Evolutionary conservation across 352 stramenopile genomes (phyloP).

Genomic region (Pythium oligandrum): DNA sequence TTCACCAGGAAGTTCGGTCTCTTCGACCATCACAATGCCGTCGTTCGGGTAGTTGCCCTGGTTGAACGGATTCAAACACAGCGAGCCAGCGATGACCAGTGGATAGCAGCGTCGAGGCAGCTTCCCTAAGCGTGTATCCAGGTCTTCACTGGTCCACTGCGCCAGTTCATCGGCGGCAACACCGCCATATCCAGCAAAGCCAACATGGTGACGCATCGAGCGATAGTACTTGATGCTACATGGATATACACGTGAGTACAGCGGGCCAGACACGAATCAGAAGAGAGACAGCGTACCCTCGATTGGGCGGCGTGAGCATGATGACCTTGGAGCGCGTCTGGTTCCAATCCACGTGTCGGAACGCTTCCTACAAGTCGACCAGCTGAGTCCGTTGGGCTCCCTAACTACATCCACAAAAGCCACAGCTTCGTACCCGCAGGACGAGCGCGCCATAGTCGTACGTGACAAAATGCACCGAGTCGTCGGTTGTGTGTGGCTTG

Average conservation of each 20-base stretch:
- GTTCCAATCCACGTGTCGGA: slow-evolving; percentile 68
- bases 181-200: slow-evolving; percentile 47
- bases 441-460: slow-evolving; percentile 70
- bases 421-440: slow-evolving; percentile 31
- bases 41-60: slow-evolving; percentile 73
- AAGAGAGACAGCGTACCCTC: slow-evolving; percentile 28
- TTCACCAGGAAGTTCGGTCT: slow-evolving; percentile 59
- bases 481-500: slow-evolving; percentile 58
- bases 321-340: slow-evolving; percentile 66
- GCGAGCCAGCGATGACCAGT: slow-evolving; percentile 51
- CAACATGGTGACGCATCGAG: slow-evolving; percentile 53
- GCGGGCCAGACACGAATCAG: not conserved
- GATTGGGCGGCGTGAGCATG: slow-evolving; percentile 68
- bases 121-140: slow-evolving; percentile 61
- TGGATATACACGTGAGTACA: too few relatives aligned
- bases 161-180: slow-evolving; percentile 57
- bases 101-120: slow-evolving; percentile 55
- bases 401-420: too few relatives aligned
- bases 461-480: slow-evolving; percentile 64
- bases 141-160: slow-evolving; percentile 24
- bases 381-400: too few relatives aligned
- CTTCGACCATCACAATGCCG: slow-evolving; percentile 55
- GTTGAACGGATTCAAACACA: slow-evolving; percentile 75
- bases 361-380: slow-evolving; percentile 46
- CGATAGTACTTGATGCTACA: slow-evolving; percentile 53